Percentiles rank a stretch among this genome's conserved stretches.
These are phyloP conservation scores for Larix kaempferi DNA, from an alignment of 75 land plant genomes.

Conservation along the genomic window DNA sequence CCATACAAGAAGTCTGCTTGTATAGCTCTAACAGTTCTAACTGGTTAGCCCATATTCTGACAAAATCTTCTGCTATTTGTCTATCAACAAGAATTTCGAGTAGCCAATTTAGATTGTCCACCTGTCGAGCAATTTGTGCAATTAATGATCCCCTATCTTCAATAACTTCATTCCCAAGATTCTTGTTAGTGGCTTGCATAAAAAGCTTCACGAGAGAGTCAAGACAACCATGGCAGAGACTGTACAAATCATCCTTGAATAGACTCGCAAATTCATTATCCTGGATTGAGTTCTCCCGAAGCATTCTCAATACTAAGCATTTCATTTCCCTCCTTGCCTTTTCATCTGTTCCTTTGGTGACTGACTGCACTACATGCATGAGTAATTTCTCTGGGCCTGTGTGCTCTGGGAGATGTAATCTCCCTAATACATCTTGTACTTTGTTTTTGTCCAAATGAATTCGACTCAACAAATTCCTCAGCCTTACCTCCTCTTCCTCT, in stretches of 20 bases:
- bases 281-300: slow-evolving; percentile 47
- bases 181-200: slow-evolving; percentile 28
- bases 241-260: slow-evolving; percentile 42
- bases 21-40: slow-evolving; percentile 41
- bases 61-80: slow-evolving; percentile 74
- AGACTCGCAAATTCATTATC: slow-evolving; percentile 45
- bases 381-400: slow-evolving; percentile 22
- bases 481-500: slow-evolving; percentile 65
- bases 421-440: slow-evolving; percentile 35
- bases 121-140: slow-evolving; percentile 54
- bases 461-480: slow-evolving; percentile 38
- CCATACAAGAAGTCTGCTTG: slow-evolving; percentile 43
- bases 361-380: slow-evolving; percentile 41
- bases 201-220: slow-evolving; percentile 28
- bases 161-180: slow-evolving; percentile 2
- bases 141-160: slow-evolving; percentile 18
- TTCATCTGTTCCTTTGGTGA: slow-evolving; percentile 33
- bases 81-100: slow-evolving; percentile 69
- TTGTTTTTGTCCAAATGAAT: slow-evolving; percentile 28
- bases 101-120: slow-evolving; percentile 77
- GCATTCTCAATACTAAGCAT: slow-evolving; percentile 51
- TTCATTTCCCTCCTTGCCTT: slow-evolving; percentile 63
- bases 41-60: slow-evolving; percentile 63
- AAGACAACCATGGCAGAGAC: slow-evolving; percentile 37
- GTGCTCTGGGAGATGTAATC: slow-evolving; percentile 24